Evolutionary conservation across 1,284 basidiomycete genomes (phyloP), one percentile per base, ranked within the genome.

Genomic region (Ceratobasidium sp.): DNA sequence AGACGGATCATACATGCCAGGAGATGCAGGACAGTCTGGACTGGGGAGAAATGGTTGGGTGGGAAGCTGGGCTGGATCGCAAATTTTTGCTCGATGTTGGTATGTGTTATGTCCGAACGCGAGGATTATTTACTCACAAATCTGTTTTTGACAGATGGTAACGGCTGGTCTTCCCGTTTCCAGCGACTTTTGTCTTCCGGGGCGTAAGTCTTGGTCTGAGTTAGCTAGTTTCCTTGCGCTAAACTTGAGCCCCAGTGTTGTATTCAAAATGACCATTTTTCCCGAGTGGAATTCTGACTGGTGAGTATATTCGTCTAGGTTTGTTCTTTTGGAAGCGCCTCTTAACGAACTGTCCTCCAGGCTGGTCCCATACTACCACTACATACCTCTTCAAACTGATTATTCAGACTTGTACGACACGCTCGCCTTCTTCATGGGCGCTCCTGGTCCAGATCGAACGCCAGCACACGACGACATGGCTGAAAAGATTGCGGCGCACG

Each of bases 341-440:
- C 13, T 50, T 50, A 46, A 62, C 23, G 28, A 26, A 23, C 57
- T 12, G 62, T 46, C 26, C 1, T 44, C 48, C 40, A 56, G 64
- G 20, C 67, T 69, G 6, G 69, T 67, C 67, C 76, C 85, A 84
- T 87, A 86, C 7, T 74, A 64, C 26, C 70, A 64, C 44, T 74
- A 62, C 44, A 50, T 74, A 38, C 70, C 70, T 33, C 81, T 86
- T 70, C 83, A 86, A 79, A 80, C 85, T 44, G 87, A 88, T 81
- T 87, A 87, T 70, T 84, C 85, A 13, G 88, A 88, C 79, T 80
- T 88, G 4, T 87, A 85, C 83, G 83, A 86, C 78, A 83, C 86
- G 66, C 84, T 88, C 82, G 84, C 86, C 5, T 88, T 87, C 82
- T 88, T 88, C 80, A 81, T 83, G 13, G 87, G 87, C 6, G 80